Evolutionary conservation across 2,329 filamentous ascomycete species (phyloP).

Genomic region (Paecilomyces sp.): DNA sequence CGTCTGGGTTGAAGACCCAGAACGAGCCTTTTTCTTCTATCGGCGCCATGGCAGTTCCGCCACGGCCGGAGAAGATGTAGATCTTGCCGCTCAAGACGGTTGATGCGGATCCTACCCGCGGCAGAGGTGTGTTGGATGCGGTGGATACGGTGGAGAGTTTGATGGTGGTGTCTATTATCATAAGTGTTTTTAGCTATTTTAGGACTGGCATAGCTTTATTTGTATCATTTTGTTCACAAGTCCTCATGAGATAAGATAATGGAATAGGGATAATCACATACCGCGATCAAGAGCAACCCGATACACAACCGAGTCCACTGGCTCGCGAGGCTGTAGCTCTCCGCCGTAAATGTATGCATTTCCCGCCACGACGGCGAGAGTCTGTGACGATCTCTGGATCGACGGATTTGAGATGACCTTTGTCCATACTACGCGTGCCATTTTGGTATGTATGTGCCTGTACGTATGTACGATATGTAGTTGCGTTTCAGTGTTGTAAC

Average conservation of each 20-base stretch:
- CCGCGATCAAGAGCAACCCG: slow-evolving; percentile 46
- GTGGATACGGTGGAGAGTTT: slow-evolving; percentile 6
- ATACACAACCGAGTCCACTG: slow-evolving; percentile 67
- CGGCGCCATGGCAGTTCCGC: slow-evolving; percentile 60
- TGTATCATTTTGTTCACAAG: background rate
- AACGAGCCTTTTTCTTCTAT: slow-evolving; percentile 68
- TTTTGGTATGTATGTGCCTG: background rate
- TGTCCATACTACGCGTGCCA: slow-evolving; percentile 5
- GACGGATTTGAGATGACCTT: slow-evolving; percentile 16
- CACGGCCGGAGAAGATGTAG: slow-evolving; percentile 75
- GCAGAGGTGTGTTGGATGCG: slow-evolving; percentile 45
- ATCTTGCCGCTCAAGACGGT: slow-evolving; percentile 62
- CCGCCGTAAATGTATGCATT: slow-evolving; percentile 71
- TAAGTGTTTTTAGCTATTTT: background rate
- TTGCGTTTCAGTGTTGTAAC: too few relatives aligned
- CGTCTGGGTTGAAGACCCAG: slow-evolving; percentile 66
- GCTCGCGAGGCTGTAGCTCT: slow-evolving; percentile 58
- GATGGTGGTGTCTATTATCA: background rate
- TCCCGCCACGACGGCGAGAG: slow-evolving; percentile 53
- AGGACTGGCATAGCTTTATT: too few relatives aligned
- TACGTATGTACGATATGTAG: too few relatives aligned
- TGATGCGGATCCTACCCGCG: slow-evolving; percentile 67
- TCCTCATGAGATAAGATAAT: background rate
- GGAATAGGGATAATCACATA: slow-evolving; percentile 3
- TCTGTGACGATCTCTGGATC: slow-evolving; percentile 61